Evolutionary conservation across 345 rosid genomes (phyloP).

Genomic region (Sisymbrium irio): DNA sequence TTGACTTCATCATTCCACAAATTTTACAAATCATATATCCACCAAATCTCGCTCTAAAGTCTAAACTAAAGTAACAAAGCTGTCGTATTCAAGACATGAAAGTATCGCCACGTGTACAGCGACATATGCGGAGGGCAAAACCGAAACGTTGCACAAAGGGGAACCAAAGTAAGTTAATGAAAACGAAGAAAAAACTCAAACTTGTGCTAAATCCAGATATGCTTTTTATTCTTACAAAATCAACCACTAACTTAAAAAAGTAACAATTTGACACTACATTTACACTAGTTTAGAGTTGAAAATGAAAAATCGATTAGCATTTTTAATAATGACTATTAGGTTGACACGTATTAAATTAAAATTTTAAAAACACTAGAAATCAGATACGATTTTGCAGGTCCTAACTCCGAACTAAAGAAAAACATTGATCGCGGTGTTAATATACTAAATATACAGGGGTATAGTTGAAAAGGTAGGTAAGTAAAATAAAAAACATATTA

Average conservation of each 20-base stretch:
- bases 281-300: background rate
- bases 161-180: background rate
- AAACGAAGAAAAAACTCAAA: background rate
- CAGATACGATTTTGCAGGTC: background rate
- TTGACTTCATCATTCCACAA: too few species aligned
- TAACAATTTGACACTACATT: background rate
- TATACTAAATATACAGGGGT: conserved; percentile 4
- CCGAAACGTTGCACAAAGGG: conserved; percentile 26
- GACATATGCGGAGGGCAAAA: conserved; percentile 18
- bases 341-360: background rate
- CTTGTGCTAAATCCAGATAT: background rate
- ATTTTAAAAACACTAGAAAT: background rate
- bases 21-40: background rate
- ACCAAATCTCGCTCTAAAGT: background rate
- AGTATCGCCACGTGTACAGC: conserved; percentile 3
- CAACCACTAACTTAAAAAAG: conserved; percentile 3
- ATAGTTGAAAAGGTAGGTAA: conserved; percentile 5
- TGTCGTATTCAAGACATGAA: background rate
- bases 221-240: conserved; percentile 1
- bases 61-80: background rate
- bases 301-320: background rate
- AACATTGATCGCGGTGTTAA: background rate
- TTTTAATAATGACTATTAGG: background rate
- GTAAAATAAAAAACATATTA: background rate
- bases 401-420: background rate